These are phyloP conservation scores for Carex pumila DNA, from an alignment of 176 grass and related monocot genomes.

Conservation along the genomic window DNA sequence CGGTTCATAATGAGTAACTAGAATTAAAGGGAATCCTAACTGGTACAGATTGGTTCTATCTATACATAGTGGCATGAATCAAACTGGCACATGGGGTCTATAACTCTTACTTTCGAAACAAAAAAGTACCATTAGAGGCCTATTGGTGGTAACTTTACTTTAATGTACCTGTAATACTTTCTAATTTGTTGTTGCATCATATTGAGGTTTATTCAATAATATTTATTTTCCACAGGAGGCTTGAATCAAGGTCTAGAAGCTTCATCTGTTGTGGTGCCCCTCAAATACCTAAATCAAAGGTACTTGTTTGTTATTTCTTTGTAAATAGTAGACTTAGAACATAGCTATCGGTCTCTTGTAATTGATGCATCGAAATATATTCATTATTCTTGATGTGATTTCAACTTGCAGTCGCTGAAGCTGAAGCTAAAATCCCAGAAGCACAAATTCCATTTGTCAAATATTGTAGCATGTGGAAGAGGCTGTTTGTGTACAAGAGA, in stretches of 20 bases:
- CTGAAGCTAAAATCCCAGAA: neutral
- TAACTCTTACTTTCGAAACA: neutral
- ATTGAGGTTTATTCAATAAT: conserved; percentile 2
- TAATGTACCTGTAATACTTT: conserved; percentile 13
- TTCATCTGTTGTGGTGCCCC: conserved; percentile 70
- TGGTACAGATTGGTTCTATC: neutral
- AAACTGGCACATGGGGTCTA: neutral
- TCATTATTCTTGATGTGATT: conserved; percentile 19
- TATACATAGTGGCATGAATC: neutral
- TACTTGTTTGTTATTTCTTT: conserved; percentile 24
- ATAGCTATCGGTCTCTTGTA: conserved; percentile 15
- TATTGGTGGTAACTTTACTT: conserved; percentile 1
- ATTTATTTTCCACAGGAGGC: conserved; percentile 52
- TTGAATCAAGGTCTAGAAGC: conserved; percentile 82
- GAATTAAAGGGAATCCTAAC: conserved; percentile 3
- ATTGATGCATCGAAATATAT: neutral
- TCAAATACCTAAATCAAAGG: conserved; percentile 48
- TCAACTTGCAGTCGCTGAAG: neutral
- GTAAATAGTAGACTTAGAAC: neutral
- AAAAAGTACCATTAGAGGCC: conserved; percentile 3
- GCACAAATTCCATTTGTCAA: conserved; percentile 8
- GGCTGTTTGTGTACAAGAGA: conserved; percentile 31
- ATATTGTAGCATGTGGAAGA: conserved; percentile 15
- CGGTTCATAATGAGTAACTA: neutral
- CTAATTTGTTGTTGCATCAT: conserved; percentile 12